Conservation (phyloP, 371 early-diverging fungal species). For the Mortierella sp. region DNA sequence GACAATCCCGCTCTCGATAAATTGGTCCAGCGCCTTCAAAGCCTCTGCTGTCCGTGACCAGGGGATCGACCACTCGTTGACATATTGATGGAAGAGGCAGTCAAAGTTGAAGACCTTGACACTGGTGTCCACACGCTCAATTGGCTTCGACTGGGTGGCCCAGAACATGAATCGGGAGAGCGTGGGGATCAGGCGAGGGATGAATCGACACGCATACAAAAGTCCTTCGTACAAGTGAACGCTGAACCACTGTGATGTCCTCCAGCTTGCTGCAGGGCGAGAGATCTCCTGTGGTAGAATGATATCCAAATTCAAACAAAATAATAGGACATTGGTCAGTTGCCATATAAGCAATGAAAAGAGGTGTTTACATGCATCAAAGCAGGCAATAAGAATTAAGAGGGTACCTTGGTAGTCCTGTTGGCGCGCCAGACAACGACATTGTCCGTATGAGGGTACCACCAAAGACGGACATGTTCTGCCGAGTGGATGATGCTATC, state of each 20-base stretch:
- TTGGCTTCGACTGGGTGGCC: conserved; percentile 61
- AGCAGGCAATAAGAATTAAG: too few relatives aligned
- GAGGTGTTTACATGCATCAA: not conserved
- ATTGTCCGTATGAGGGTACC: conserved; percentile 88
- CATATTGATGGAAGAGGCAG: conserved; percentile 88
- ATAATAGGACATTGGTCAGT: not conserved
- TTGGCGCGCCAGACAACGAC: conserved; percentile 85
- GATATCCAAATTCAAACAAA: not conserved
- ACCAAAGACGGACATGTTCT: conserved; percentile 89
- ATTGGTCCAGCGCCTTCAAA: conserved; percentile 70
- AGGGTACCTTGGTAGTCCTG: conserved; percentile 66
- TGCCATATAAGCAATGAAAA: not conserved
- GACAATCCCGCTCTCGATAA: conserved; percentile 66
- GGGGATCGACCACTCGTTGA: conserved; percentile 90
- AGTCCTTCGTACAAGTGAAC: conserved; percentile 79
- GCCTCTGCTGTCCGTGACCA: conserved; percentile 76
- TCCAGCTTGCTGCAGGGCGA: conserved; percentile 15
- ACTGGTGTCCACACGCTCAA: conserved; percentile 74
- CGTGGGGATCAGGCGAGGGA: conserved; percentile 73
- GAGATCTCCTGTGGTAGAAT: conserved; percentile 15
- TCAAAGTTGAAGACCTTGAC: conserved; percentile 88
- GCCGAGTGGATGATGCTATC: conserved; percentile 72
- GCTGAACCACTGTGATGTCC: conserved; percentile 60
- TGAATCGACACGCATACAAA: conserved; percentile 72
- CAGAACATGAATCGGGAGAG: conserved; percentile 70